phyloP scores from a whole-genome alignment of 1,139 yeast species.

The Torulaspora pretoriensis region DNA sequence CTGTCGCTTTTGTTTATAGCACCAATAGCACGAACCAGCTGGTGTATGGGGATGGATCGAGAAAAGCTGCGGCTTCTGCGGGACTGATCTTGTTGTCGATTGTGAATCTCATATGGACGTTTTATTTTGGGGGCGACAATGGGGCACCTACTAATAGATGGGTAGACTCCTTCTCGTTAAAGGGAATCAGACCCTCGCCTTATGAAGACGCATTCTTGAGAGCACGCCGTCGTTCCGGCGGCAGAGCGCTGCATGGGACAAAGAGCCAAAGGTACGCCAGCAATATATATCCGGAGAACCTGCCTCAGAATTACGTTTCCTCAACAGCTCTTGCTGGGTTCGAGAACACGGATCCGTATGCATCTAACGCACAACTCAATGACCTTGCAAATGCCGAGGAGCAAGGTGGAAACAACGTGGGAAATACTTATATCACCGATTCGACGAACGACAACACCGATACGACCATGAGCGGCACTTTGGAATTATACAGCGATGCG shows the following conservation, averaged over 20 bases:
- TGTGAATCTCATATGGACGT: slow-evolving; percentile 74
- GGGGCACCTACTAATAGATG: slow-evolving; percentile 76
- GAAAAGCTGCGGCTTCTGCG: slow-evolving; percentile 87
- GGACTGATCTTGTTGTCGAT: slow-evolving; percentile 83
- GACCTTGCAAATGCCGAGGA: neutral
- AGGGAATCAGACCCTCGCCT: slow-evolving; percentile 40
- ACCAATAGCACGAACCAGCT: slow-evolving; percentile 78
- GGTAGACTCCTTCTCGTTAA: slow-evolving; percentile 67
- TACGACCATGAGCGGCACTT: slow-evolving; percentile 36
- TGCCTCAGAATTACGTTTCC: slow-evolving; percentile 35
- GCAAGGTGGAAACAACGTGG: slow-evolving; percentile 12
- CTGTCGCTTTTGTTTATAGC: slow-evolving; percentile 68
- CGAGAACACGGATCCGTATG: slow-evolving; percentile 36
- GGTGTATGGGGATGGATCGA: slow-evolving; percentile 60
- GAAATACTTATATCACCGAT: slow-evolving; percentile 31
- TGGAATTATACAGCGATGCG: slow-evolving; percentile 35
- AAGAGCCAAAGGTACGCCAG: slow-evolving; percentile 10
- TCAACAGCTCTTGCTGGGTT: slow-evolving; percentile 40
- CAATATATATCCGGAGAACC: slow-evolving; percentile 16
- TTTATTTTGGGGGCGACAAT: slow-evolving; percentile 81
- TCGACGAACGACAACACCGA: slow-evolving; percentile 37
- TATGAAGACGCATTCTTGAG: slow-evolving; percentile 27
- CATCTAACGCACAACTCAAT: slow-evolving; percentile 20
- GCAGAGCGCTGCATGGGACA: slow-evolving; percentile 7
- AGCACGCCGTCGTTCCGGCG: slow-evolving; percentile 24